Evolutionary conservation across 2,329 filamentous ascomycete genomes (phyloP), one percentile per base, ranked within the genome.

Genomic region (Helotiales sp.): DNA sequence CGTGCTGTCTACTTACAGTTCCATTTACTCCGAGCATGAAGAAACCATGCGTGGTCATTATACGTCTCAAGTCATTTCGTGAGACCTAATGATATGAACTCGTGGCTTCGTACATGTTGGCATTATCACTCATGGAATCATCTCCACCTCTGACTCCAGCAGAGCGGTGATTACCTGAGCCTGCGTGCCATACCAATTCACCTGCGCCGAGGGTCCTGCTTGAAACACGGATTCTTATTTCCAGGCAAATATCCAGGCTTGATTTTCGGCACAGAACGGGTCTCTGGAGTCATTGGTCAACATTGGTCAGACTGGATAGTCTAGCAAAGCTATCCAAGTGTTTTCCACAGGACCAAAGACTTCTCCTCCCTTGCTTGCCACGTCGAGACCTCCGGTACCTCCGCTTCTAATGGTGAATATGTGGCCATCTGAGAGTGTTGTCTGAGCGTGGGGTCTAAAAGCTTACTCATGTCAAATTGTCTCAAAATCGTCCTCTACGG

Each of bases 171-270:
- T 67, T 66, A 1, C 82, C 82, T 30, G 67, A 69, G 5, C 76
- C 77, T 64, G 64, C 0, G 77, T 80, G 30, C 73, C 71, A 63
- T 79, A 85, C 83, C 83, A 86, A 65, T 86, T 78, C 78, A 84
- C 83, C 1, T 72, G 70, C 48, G 71, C 77, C 36, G 57, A 62
- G 2, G 66, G 63, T 3, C 66, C 63, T n/a, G 60, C 66, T 59
- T 67, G 64, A 44, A 67, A 67, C 2, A 66, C 63, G 22, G 49
- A 65, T 2, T 55, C 62, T 17, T 63, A 61, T n/a, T 64, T 67
- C 65, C 63, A 68, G 6, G 46, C 61, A 46, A 63, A 68, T 1
- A 66, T 50, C 81, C 80, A 83, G 17, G 68, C 79, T 64, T 84
- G 81, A 62, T 82, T 82, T 57, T 82, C 79, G 5, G 73, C 64